Base-by-base conservation (phyloP, 345 rosid species). In the Ceriops zippeliana region DNA sequence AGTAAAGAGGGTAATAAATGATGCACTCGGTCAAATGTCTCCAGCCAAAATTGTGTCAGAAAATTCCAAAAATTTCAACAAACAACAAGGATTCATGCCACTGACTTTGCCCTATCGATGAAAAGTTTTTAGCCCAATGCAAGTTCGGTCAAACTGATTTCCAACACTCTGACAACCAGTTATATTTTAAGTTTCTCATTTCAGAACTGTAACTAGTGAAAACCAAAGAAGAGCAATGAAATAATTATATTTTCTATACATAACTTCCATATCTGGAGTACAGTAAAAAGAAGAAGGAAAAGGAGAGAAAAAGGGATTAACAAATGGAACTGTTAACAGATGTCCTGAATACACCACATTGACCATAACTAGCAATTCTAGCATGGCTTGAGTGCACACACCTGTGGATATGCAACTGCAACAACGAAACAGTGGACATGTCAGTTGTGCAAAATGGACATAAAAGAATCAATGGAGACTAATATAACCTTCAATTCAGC, bases 331-430 rank as follows among this genome's bases (percentile, higher is more conserved):
- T 26, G 28, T 49, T 56, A 60, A 60, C 11, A 63, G 79, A 74
- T 19, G 38, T 68, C 68, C 71, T 57, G 46, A 35, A 66, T 46
- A 38, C 20, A 59, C 52, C 61, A 58, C 19, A 71, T 24, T 46
- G 67, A 77, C 56, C 59, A 62, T 59, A 69, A 65, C 52, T 34
- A 76, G 9, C 58, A 57, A 20, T 67, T 75, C 54, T 65, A 73
- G 63, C 76, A 72, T 62, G 61, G 73, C 60, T 69, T 24, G 67
- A 68, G 75, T 46, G 35, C 57, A 84, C 97, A 74, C 81, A 95
- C 97, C 97, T 91, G 99, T 63, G 97, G 93, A 84, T 80, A 95
- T 68, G 89, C 88, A 77, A 81, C 98, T 91, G 97, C 74, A 78
- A 76, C 63, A 65, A 69, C 67, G 32, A 66, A 31, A 74, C 52